Evolutionary conservation across 106 monocot species (phyloP).

Genomic region (Dendrobium nobile): DNA sequence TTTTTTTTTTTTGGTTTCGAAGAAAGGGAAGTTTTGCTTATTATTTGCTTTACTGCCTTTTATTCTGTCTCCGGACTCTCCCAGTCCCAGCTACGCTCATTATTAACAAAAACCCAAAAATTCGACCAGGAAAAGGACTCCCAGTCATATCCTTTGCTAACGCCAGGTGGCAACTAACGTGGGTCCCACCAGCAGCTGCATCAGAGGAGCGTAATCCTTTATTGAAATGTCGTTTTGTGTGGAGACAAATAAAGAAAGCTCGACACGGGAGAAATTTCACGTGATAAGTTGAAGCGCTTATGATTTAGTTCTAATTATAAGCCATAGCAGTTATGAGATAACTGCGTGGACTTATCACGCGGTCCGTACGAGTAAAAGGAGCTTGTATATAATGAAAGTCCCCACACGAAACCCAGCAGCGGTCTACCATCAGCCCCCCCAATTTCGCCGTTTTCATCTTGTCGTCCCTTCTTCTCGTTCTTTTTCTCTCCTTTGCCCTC

Average conservation of each 20-base stretch:
- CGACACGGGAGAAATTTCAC: neutral
- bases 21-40: no score
- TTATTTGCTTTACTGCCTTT: no score
- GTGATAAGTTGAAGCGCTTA: neutral
- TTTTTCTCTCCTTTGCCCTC: neutral
- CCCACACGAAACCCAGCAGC: constrained; percentile 5
- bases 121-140: neutral
- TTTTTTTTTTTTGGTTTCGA: no score
- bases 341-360: neutral
- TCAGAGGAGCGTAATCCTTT: neutral
- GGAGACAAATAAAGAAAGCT: constrained; percentile 5
- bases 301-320: neutral
- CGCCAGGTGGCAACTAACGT: neutral
- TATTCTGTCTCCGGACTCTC: no score
- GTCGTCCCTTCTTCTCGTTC: neutral
- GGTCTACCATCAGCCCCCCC: constrained; percentile 1
- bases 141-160: neutral
- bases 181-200: neutral
- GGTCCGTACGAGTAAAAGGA: neutral
- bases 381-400: neutral
- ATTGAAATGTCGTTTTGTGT: constrained; percentile 1
- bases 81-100: no score
- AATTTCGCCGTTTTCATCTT: constrained; percentile 2
- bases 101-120: neutral
- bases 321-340: no score